These are phyloP conservation scores for Saccharomyces hybrid DNA, from an alignment of 1,139 yeast species.

Conservation along the genomic window DNA sequence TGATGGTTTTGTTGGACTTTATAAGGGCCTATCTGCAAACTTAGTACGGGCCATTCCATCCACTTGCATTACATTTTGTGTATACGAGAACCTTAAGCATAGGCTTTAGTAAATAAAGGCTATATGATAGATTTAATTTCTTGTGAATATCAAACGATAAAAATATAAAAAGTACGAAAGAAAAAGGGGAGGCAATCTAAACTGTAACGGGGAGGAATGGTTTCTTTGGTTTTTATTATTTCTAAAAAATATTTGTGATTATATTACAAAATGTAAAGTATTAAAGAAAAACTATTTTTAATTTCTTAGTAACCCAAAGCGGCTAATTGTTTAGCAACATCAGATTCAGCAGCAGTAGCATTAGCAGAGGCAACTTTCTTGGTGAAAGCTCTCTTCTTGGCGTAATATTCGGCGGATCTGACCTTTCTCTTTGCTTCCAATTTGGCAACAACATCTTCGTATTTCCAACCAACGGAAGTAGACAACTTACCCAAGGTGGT, in stretches of 20 bases:
- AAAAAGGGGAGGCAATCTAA: not conserved
- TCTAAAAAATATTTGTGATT: not conserved
- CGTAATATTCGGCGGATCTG: conserved; percentile 98
- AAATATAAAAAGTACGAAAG: not conserved
- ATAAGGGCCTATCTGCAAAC: conserved; percentile 64
- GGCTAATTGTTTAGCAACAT: conserved; percentile 75
- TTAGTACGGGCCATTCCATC: conserved; percentile 63
- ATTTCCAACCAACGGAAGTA: conserved; percentile 98
- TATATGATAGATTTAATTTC: not conserved
- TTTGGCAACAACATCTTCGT: conserved; percentile 95
- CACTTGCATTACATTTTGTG: conserved; percentile 61
- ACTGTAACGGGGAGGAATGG: not conserved
- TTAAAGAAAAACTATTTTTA: not conserved
- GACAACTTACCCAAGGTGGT: conserved; percentile 96
- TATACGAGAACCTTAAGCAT: conserved; percentile 46
- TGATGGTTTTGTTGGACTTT: conserved; percentile 57
- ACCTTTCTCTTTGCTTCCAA: conserved; percentile 99
- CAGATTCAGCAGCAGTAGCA: conserved; percentile 62
- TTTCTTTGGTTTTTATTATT: not conserved
- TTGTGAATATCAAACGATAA: not conserved
- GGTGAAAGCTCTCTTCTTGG: conserved; percentile 94
- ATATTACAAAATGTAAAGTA: conserved; percentile 1
- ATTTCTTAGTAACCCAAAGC: conserved; percentile 68
- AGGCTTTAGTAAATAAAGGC: conserved; percentile 1
- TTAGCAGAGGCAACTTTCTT: conserved; percentile 86